phyloP scores from a whole-genome alignment of 2,329 filamentous ascomycete species.

The Colletotrichum karsti region DNA sequence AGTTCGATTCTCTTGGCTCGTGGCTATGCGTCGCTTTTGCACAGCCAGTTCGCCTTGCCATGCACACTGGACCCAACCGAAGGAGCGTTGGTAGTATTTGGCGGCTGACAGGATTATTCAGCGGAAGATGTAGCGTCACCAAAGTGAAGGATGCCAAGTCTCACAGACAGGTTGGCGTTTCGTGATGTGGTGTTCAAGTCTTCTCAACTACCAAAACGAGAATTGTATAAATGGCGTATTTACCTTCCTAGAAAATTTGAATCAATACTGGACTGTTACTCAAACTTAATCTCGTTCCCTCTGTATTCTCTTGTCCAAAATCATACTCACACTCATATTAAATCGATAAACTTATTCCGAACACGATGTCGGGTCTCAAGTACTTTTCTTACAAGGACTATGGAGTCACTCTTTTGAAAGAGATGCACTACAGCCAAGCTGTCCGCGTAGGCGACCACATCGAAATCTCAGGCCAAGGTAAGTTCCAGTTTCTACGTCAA shows the following conservation, averaged over 20 bases:
- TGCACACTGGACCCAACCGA: too few relatives aligned
- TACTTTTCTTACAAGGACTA: conserved; percentile 48
- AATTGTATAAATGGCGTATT: too few relatives aligned
- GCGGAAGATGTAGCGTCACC: neutral
- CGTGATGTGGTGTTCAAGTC: too few relatives aligned
- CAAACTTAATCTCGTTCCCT: neutral
- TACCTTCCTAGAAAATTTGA: too few relatives aligned
- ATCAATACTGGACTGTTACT: too few relatives aligned
- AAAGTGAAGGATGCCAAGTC: too few relatives aligned
- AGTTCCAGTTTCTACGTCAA: neutral
- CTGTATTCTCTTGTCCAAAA: too few relatives aligned
- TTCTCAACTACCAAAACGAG: too few relatives aligned
- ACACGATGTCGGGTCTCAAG: conserved; percentile 44
- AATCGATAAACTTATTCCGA: fast-evolving
- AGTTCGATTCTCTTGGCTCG: neutral
- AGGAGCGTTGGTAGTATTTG: neutral
- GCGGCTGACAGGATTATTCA: neutral
- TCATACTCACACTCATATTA: too few relatives aligned
- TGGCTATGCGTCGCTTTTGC: neutral
- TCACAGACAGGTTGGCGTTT: too few relatives aligned
- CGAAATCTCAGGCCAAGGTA: conserved; percentile 45
- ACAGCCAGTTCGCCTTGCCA: too few relatives aligned
- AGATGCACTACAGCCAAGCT: conserved; percentile 47
- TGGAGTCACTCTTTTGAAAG: conserved; percentile 41
- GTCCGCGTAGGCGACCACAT: conserved; percentile 49